Percentiles rank a stretch among this genome's conserved stretches.
Conservation (phyloP, 208 protist species). For the Trypanosoma scelopori region DNA sequence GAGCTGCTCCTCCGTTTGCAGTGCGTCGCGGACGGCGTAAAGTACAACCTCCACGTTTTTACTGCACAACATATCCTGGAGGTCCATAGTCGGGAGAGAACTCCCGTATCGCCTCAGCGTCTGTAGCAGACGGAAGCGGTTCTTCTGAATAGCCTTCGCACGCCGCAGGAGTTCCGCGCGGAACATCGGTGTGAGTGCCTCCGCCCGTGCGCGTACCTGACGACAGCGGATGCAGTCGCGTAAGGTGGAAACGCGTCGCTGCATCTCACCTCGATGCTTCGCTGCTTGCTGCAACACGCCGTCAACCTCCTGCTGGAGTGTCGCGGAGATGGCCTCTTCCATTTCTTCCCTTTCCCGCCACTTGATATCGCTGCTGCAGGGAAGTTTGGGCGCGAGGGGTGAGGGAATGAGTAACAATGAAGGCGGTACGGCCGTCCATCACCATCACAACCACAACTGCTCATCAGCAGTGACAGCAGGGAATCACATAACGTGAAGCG, state of each 20-base stretch:
- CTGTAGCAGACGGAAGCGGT: constrained; percentile 35
- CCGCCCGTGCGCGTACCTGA: constrained; percentile 19
- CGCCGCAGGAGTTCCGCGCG: constrained; percentile 29
- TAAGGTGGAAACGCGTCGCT: constrained; percentile 1
- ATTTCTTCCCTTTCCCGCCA: constrained; percentile 2
- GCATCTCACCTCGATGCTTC: constrained; percentile 9
- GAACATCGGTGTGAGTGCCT: constrained; percentile 15
- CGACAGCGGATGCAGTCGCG: constrained; percentile 19
- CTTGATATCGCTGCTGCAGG: neutral
- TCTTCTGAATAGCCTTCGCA: constrained; percentile 34
- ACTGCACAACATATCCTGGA: neutral
- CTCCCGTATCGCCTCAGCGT: constrained; percentile 31
- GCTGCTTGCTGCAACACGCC: constrained; percentile 10
- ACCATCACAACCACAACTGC: neutral
- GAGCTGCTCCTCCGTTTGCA: constrained; percentile 28
- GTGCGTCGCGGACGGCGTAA: constrained; percentile 12
- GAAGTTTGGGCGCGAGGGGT: neutral
- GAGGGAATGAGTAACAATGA: neutral
- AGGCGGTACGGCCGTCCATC: neutral
- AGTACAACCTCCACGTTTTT: constrained; percentile 20
- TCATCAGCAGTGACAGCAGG: neutral
- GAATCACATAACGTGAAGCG: neutral
- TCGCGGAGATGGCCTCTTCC: neutral
- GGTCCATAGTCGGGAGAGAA: constrained; percentile 4
- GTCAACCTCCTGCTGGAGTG: constrained; percentile 19